A percentile compares a stretch with the other conserved stretches of the same genome.
Evolutionary conservation across 768 basidiomycete species (phyloP).

Genomic region (Tremella yokohamensis): DNA sequence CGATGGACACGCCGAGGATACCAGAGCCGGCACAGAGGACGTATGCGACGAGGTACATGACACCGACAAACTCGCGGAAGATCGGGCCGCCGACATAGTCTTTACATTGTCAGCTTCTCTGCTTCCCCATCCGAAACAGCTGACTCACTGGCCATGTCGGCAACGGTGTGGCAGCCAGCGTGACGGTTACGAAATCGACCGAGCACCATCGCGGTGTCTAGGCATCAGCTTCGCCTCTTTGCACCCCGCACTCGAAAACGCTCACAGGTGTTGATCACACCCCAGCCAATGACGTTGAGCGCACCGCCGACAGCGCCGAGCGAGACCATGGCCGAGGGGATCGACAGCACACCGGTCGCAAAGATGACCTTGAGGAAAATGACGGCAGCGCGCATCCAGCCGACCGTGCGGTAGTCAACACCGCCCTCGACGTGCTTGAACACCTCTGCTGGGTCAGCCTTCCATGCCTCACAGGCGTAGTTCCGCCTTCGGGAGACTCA

Average conservation of each 20-base stretch:
- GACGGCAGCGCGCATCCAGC: constrained; percentile 15
- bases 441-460: constrained; percentile 8
- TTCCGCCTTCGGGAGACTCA: constrained; percentile 1
- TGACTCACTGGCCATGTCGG: constrained; percentile 16
- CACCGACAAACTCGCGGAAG: constrained; percentile 18
- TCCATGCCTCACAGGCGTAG: not conserved
- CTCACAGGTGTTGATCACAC: constrained; percentile 12
- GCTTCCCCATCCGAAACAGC: not conserved
- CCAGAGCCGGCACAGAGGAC: constrained; percentile 18
- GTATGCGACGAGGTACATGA: constrained; percentile 16
- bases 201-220: constrained; percentile 13
- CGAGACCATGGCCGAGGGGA: constrained; percentile 17
- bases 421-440: constrained; percentile 21
- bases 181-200: constrained; percentile 19
- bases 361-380: constrained; percentile 25
- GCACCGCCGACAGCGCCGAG: constrained; percentile 19
- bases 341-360: constrained; percentile 21
- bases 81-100: constrained; percentile 14
- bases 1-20: constrained; percentile 24
- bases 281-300: constrained; percentile 16
- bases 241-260: not conserved
- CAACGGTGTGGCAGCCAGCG: constrained; percentile 19
- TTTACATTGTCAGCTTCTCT: not conserved
- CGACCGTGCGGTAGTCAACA: constrained; percentile 18
- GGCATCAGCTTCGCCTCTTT: not conserved